Evolutionary conservation across 2,329 filamentous ascomycete genomes (phyloP).

Genomic region (Coniochaeta sp.): DNA sequence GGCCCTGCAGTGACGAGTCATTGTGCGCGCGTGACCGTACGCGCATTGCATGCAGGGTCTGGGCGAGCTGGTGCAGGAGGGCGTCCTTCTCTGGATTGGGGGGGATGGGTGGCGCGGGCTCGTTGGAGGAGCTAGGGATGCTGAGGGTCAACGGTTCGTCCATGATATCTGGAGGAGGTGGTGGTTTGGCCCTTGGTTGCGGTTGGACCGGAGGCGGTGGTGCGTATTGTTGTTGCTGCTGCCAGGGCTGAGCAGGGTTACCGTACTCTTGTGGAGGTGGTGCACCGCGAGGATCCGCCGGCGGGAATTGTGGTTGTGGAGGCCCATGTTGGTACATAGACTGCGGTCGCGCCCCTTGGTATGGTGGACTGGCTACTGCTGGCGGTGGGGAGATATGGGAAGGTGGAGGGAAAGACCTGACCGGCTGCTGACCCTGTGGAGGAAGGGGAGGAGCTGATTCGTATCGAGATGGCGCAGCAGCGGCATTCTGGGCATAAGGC

Average conservation of each 20-base stretch:
- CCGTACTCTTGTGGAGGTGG: conserved; percentile 7
- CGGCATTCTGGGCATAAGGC: background rate
- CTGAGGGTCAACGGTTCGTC: conserved; percentile 48
- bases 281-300: conserved; percentile 5
- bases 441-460: conserved; percentile 40
- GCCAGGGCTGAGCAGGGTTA: conserved; percentile 11
- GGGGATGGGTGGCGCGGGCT: conserved; percentile 76
- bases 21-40: conserved; percentile 65
- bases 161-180: conserved; percentile 46
- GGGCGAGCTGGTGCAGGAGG: conserved; percentile 68
- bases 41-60: conserved; percentile 61
- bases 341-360: conserved; percentile 15
- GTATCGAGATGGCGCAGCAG: conserved; percentile 29
- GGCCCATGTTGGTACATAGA: conserved; percentile 9
- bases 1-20: conserved; percentile 62
- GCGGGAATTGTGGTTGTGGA: conserved; percentile 10
- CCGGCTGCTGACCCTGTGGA: conserved; percentile 17
- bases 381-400: conserved; percentile 9
- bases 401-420: conserved; percentile 7
- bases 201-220: conserved; percentile 11
- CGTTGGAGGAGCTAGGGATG: conserved; percentile 38
- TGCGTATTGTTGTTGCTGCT: conserved; percentile 10
- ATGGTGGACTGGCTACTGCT: conserved; percentile 9
- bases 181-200: conserved; percentile 29
- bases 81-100: conserved; percentile 95